Base-by-base conservation (phyloP, 2,329 filamentous ascomycete species). In the Grosmannia clavigera region DNA sequence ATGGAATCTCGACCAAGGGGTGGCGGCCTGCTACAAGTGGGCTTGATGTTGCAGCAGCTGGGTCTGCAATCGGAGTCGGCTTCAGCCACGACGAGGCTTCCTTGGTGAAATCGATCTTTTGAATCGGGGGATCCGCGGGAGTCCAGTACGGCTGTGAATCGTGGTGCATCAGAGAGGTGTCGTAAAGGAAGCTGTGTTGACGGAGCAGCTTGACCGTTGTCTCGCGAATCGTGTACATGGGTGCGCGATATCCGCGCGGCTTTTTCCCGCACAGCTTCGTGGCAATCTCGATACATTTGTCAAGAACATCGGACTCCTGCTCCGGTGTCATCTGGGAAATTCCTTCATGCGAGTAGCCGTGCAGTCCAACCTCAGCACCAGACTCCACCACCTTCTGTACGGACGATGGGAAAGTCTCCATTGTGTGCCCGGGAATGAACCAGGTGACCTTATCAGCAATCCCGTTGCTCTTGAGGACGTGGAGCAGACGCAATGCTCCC, bases 231-330 rank as follows among this genome's bases (percentile, higher is more conserved):
- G 75, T 74, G 62, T 79, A 79, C 46, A 79, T 68, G 5, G 78
- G 77, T 0, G 78, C 77, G 12, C 77, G 73, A 65, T 78, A 79
- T 0, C 87, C 87, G 1, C 85, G 75, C 0, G 87, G 88, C 1
- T 83, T 84, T 70, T 88, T 88, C 10, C 58, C 58, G 16, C 40
- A 55, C 16, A 62, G 54, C n/a, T 40, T 35, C 2, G 53, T 43
- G n/a, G 54, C 46, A 5, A 60, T 40, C 40, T 56, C 33, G 10
- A 78, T 78, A 59, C 75, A 71, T 70, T 88, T 88, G 66, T 87
- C 83, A 6, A 92, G 78, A 19, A 92, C 84, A 60, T 88, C 85
- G 12, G 79, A 79, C 69, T 92, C 87, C 71, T 92, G 88, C 67
- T 90, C 86, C 2, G 87, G 69, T 0, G 79, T 86, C 5, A 87